These are phyloP conservation scores for Paradendryphiella salina DNA, from an alignment of 2,329 filamentous ascomycete species.

Conservation along the genomic window DNA sequence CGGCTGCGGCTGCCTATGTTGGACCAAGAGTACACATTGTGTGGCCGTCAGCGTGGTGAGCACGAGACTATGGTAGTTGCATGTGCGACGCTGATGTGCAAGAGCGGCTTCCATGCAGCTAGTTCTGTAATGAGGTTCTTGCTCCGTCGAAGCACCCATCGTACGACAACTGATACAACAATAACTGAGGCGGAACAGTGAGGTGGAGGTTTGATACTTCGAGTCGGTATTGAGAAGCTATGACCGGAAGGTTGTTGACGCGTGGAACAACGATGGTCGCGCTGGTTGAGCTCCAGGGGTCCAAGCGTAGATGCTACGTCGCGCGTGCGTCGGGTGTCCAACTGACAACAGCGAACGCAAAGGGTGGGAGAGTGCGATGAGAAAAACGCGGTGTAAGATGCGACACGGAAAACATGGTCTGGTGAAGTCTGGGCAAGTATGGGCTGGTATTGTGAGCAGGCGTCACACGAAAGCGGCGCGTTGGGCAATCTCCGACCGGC, in stretches of 20 bases:
- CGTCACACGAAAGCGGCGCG: constrained; percentile 24
- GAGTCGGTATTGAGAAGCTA: constrained; percentile 1
- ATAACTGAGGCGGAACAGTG: not conserved
- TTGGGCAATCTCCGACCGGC: constrained; percentile 29
- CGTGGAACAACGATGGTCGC: constrained; percentile 11
- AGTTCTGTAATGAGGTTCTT: not conserved
- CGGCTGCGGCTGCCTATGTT: not conserved
- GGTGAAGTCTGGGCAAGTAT: constrained; percentile 12
- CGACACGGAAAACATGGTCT: not conserved
- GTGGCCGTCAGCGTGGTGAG: constrained; percentile 5
- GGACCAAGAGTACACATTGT: not conserved
- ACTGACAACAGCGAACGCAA: not conserved
- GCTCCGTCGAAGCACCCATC: not conserved
- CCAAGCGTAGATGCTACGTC: not conserved
- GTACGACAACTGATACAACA: constrained; percentile 2
- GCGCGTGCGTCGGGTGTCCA: not conserved
- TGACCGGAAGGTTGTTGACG: constrained; percentile 11
- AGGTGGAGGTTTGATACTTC: not conserved
- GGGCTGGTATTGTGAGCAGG: constrained; percentile 28
- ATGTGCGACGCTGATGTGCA: constrained; percentile 1
- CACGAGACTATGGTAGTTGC: constrained; percentile 6
- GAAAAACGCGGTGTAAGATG: constrained; percentile 2
- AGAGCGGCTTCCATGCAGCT: not conserved
- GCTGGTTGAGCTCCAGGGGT: not conserved
- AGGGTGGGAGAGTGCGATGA: not conserved